Evolutionary conservation across 495 filamentous ascomycete species (phyloP), one percentile per base, ranked within the genome.

Genomic region (Daldinia loculata): DNA sequence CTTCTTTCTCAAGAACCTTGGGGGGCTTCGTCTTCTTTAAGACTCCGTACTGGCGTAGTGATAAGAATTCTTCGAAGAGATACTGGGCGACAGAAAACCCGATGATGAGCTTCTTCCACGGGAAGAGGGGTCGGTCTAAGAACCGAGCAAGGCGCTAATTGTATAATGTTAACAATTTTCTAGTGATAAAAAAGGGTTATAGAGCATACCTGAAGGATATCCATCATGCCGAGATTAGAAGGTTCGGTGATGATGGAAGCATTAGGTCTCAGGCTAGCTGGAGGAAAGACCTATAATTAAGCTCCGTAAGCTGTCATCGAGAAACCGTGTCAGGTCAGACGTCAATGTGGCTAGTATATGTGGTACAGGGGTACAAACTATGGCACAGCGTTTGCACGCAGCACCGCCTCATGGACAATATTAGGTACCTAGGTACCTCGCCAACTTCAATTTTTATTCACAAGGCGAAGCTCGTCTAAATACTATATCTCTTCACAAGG

Each of bases 61-160:
- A 92, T 4, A 99, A 86, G 77, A 93, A 91, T 57, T 89, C 88
- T 75, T 98, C 95, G 70, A 99, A 90, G 52, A 92, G 76, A 77
- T 91, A 98, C 77, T 99, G 93, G 51, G 88, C 91, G 66, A 97
- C 69, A 11, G 93, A 94, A 82, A 99, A 98, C 61, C 93, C 92
- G 62, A 98, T 88, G 74, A 99, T 93, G 65, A 99, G 88, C 76
- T 87, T 89, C 89, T 98, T 99, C 95, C 95, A 99, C 59, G 96
- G 95, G 83, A 98, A 95, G 71, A 90, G 83, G 59, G 95, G 95
- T 72, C 92, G 89, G 84, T 99, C 96, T 53, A 98, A 89, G 77
- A 90, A 87, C 79, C 88, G 86, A 72, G 93, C 92, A 64, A 98
- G 88, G 84, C 92, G 90, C 95, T 97, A 78, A 69, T 69, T 27